These are phyloP conservation scores for Microsporum ferrugineum DNA, from an alignment of 2,329 filamentous ascomycete species.

Conservation along the genomic window DNA sequence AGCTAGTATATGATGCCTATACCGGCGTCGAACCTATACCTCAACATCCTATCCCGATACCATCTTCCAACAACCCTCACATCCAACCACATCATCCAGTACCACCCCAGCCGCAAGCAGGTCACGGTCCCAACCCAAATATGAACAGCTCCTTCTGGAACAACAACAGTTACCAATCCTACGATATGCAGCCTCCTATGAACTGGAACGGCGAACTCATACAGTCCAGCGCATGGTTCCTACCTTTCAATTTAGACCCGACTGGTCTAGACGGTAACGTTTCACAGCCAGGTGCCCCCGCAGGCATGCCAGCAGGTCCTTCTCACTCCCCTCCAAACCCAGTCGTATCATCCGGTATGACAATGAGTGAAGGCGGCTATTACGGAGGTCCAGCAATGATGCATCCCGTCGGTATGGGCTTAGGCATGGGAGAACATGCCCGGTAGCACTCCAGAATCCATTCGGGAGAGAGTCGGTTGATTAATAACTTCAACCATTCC, in stretches of 20 bases:
- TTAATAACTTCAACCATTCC: not conserved
- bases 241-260: constrained; percentile 84
- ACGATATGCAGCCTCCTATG: constrained; percentile 13
- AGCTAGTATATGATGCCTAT: constrained; percentile 66
- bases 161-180: constrained; percentile 17
- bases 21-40: constrained; percentile 39
- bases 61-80: not conserved
- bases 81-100: constrained; percentile 3
- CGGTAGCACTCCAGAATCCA: not conserved
- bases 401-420: not conserved
- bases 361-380: not conserved
- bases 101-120: not conserved
- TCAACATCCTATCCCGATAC: constrained; percentile 21
- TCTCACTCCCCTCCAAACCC: not conserved
- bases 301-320: not conserved
- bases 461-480: not conserved
- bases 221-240: constrained; percentile 64
- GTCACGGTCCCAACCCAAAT: constrained; percentile 5
- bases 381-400: not conserved
- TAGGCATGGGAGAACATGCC: not conserved
- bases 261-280: constrained; percentile 13
- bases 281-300: not conserved
- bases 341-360: not conserved
- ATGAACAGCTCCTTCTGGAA: constrained; percentile 25
- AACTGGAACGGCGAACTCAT: constrained; percentile 26